These are phyloP conservation scores for Pythium inflatum DNA, from an alignment of 352 stramenopile genomes.

Conservation along the genomic window DNA sequence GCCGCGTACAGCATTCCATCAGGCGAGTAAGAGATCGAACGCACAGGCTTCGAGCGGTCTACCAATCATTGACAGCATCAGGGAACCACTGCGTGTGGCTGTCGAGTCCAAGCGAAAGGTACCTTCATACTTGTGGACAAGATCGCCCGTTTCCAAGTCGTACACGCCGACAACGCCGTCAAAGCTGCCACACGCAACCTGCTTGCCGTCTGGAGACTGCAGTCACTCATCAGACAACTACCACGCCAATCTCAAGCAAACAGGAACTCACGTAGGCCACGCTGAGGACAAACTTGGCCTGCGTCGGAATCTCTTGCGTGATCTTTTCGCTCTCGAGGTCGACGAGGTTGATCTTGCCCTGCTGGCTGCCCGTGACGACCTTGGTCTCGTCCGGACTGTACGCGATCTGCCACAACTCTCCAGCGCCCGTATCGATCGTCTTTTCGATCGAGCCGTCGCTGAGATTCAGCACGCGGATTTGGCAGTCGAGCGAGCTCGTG, in stretches of 20 bases:
- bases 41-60: constrained; percentile 89
- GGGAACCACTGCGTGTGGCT: neutral
- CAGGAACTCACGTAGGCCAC: constrained; percentile 79
- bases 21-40: constrained; percentile 80
- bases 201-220: constrained; percentile 81
- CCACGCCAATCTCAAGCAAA: too few relatives aligned
- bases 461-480: constrained; percentile 83
- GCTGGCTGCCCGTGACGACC: constrained; percentile 78
- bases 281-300: constrained; percentile 79
- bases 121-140: constrained; percentile 90
- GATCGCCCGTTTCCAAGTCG: constrained; percentile 72
- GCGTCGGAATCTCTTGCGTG: constrained; percentile 68
- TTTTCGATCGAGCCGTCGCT: constrained; percentile 73
- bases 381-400: constrained; percentile 86
- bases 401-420: constrained; percentile 88
- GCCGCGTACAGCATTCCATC: constrained; percentile 89
- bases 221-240: constrained; percentile 1
- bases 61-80: neutral
- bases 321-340: constrained; percentile 83
- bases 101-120: neutral
- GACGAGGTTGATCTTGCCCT: constrained; percentile 89
- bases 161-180: constrained; percentile 87
- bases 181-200: constrained; percentile 80
- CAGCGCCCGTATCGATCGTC: constrained; percentile 81
- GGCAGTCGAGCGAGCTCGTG: constrained; percentile 84